A percentile compares a stretch with the other conserved stretches of the same genome.
Conservation (phyloP, 2,329 filamentous ascomycete species). For the Didymella arachidicola region DNA sequence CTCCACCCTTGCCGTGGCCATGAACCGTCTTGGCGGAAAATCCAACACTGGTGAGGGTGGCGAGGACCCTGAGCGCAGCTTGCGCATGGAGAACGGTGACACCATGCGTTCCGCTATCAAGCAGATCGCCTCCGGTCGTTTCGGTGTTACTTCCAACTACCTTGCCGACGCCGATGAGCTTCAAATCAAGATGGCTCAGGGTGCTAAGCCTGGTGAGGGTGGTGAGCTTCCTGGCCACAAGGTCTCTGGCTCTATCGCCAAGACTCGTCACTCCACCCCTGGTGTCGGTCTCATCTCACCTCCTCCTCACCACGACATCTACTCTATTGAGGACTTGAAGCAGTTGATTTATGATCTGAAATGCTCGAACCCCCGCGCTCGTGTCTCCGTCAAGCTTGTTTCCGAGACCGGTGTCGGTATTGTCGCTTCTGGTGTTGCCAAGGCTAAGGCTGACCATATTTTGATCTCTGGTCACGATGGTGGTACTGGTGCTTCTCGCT, state of each 20-base stretch:
- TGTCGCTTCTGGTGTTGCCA: conserved; percentile 95
- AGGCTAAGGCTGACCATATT: conserved; percentile 96
- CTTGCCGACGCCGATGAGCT: conserved; percentile 94
- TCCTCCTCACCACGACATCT: conserved; percentile 96
- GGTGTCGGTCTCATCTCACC: conserved; percentile 96
- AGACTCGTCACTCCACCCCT: conserved; percentile 93
- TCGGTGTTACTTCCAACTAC: conserved; percentile 94
- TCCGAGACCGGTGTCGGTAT: conserved; percentile 98
- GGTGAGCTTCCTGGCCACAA: conserved; percentile 97
- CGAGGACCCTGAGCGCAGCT: conserved; percentile 90
- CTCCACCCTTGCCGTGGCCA: conserved; percentile 91
- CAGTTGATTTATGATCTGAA: conserved; percentile 98
- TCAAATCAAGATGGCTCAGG: conserved; percentile 99
- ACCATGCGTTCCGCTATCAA: conserved; percentile 98
- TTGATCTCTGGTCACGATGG: conserved; percentile 96
- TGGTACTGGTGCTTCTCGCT: conserved; percentile 93
- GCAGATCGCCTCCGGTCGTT: conserved; percentile 94
- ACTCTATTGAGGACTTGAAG: conserved; percentile 97
- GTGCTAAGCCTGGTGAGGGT: conserved; percentile 96
- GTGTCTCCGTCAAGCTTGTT: conserved; percentile 96
- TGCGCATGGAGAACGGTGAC: conserved; percentile 87
- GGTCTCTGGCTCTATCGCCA: conserved; percentile 91
- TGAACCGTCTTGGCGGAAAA: conserved; percentile 96
- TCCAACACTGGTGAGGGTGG: conserved; percentile 98
- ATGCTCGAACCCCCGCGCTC: conserved; percentile 89